These are phyloP conservation scores for Setaria italica DNA, from an alignment of 202 grass and related monocot genomes.

Conservation along the genomic window DNA sequence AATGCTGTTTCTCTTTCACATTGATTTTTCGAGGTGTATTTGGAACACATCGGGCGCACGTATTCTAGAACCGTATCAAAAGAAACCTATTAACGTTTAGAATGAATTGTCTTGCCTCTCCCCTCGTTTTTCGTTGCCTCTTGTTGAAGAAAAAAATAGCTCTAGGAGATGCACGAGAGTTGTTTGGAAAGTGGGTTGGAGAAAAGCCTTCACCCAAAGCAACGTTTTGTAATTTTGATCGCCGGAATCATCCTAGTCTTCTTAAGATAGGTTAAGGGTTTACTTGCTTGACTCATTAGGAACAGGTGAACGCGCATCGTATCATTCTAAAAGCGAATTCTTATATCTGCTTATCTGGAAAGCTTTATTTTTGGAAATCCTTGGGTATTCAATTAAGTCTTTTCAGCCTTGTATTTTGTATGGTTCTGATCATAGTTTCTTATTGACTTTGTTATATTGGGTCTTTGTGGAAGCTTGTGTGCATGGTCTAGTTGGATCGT, in stretches of 20 bases:
- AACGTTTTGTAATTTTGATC: neutral
- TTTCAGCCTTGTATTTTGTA: neutral
- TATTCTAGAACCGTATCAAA: neutral
- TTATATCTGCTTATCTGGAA: neutral
- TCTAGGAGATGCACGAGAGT: neutral
- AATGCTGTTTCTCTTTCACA: neutral
- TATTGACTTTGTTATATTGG: neutral
- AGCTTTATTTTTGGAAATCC: neutral
- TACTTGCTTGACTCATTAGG: neutral
- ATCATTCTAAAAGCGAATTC: neutral
- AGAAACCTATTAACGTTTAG: neutral
- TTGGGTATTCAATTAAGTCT: neutral
- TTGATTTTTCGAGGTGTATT: neutral
- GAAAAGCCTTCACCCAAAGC: too few species aligned
- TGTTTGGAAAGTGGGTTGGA: neutral
- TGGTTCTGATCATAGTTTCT: neutral
- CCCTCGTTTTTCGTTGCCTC: neutral
- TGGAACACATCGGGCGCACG: neutral
- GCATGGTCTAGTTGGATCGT: neutral
- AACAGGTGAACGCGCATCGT: neutral
- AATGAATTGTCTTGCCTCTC: neutral
- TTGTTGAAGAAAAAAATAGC: neutral
- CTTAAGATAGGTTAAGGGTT: neutral
- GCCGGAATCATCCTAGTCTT: neutral
- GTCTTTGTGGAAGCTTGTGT: neutral